Conservation (phyloP, 495 filamentous ascomycete species). For the Clavariopsis aquatica region DNA sequence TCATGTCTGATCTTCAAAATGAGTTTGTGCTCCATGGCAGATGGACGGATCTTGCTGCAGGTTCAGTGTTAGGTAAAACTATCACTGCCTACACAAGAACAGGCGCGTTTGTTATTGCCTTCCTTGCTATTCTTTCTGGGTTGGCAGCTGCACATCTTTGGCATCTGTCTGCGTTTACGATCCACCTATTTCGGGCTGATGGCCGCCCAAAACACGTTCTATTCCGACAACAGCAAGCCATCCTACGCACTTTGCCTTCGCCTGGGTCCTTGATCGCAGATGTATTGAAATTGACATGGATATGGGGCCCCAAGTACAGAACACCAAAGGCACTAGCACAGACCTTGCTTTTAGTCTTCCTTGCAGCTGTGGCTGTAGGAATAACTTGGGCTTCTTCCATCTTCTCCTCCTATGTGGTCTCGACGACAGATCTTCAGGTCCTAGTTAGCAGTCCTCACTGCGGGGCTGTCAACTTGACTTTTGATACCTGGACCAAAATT, state of each 20-base stretch:
- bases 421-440: conserved; percentile 5
- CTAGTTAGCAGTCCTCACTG: conserved; percentile 17
- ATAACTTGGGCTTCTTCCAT: conserved; percentile 7
- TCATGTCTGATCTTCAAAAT: conserved; percentile 6
- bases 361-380: background rate
- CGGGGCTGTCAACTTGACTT: conserved; percentile 8
- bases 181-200: conserved; percentile 3
- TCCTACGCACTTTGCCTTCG: conserved; percentile 10
- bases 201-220: background rate
- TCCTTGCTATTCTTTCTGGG: conserved; percentile 17
- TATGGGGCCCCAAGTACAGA: background rate
- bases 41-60: conserved; percentile 10
- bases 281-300: conserved; percentile 1
- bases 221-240: conserved; percentile 17
- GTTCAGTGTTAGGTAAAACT: conserved; percentile 15
- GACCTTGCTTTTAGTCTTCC: background rate
- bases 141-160: conserved; percentile 10
- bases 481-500: background rate
- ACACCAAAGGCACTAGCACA: background rate
- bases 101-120: conserved; percentile 7
- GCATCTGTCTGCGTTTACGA: conserved; percentile 11
- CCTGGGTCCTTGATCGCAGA: conserved; percentile 5
- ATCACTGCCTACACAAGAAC: conserved; percentile 15
- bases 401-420: conserved; percentile 17
- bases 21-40: conserved; percentile 6